Evolutionary conservation across 331 rosid genomes (phyloP).

Genomic region (Quercus tomentella): DNA sequence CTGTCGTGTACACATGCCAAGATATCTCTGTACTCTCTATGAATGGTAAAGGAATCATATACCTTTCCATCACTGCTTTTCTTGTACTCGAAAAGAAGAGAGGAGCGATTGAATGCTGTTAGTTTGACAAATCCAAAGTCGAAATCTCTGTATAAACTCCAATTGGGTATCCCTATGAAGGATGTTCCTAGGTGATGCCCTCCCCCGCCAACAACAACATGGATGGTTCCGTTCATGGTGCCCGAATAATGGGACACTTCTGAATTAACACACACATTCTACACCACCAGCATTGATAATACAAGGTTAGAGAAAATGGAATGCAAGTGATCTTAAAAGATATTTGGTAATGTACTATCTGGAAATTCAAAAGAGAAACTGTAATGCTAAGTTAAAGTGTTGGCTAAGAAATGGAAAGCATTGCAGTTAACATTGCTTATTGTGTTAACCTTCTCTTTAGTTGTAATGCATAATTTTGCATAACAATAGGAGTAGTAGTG

Average conservation of each 20-base stretch:
- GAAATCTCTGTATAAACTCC: slow-evolving; percentile 68
- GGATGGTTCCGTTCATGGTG: slow-evolving; percentile 59
- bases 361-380: too few species aligned
- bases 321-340: not conserved
- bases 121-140: slow-evolving; percentile 77
- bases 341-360: too few species aligned
- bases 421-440: too few species aligned
- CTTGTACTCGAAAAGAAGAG: slow-evolving; percentile 71
- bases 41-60: slow-evolving; percentile 61
- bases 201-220: slow-evolving; percentile 81
- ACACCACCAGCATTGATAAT: slow-evolving; percentile 15
- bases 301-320: not conserved
- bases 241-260: slow-evolving; percentile 57
- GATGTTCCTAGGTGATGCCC: slow-evolving; percentile 55
- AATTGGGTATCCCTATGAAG: slow-evolving; percentile 38
- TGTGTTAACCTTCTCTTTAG: too few species aligned
- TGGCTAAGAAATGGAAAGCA: too few species aligned
- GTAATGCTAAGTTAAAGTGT: too few species aligned
- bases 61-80: slow-evolving; percentile 66
- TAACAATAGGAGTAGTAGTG: too few species aligned
- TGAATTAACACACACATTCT: slow-evolving; percentile 59
- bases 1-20: slow-evolving; percentile 75
- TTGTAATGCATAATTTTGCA: too few species aligned
- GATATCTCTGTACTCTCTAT: slow-evolving; percentile 72
- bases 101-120: slow-evolving; percentile 72